Conservation (phyloP, 2,329 filamentous ascomycete genomes). For the Colletotrichum sp. region DNA sequence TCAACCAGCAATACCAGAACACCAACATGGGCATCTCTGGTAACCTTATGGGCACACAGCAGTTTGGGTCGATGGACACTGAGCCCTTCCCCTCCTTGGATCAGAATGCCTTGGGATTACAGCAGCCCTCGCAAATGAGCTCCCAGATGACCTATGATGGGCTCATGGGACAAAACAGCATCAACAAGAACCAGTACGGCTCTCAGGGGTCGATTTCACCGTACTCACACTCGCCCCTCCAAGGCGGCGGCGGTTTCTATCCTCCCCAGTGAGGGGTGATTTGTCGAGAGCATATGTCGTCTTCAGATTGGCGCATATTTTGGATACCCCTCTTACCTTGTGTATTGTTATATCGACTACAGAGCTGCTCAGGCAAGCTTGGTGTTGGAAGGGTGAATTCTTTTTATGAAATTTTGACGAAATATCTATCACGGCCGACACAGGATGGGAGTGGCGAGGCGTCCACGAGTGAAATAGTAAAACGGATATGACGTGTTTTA, state of each 20-base stretch:
- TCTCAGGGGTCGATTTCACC: slow-evolving; percentile 48
- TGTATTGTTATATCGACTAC: not conserved
- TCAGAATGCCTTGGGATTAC: slow-evolving; percentile 42
- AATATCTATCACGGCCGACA: not conserved
- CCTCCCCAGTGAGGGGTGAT: slow-evolving; percentile 16
- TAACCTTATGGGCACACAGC: slow-evolving; percentile 27
- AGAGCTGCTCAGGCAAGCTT: not conserved
- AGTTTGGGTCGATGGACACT: slow-evolving; percentile 37
- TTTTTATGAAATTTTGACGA: not conserved
- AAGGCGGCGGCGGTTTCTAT: slow-evolving; percentile 40
- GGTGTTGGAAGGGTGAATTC: not conserved
- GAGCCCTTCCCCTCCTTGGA: slow-evolving; percentile 40
- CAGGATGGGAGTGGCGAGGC: not conserved
- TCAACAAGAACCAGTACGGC: slow-evolving; percentile 38
- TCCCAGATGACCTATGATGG: slow-evolving; percentile 35
- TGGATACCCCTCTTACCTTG: slow-evolving; percentile 10
- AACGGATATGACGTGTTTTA: not conserved
- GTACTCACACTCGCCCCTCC: slow-evolving; percentile 46
- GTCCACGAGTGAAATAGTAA: not conserved
- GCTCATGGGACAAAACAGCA: slow-evolving; percentile 33
- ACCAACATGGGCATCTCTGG: slow-evolving; percentile 33
- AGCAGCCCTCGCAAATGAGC: slow-evolving; percentile 23
- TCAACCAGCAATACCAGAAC: slow-evolving; percentile 28
- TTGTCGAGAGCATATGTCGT: not conserved
- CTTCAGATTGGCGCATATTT: not conserved